phyloP scores from a whole-genome alignment of 2,329 filamentous ascomycete species.

The Aureobasidium sp. region DNA sequence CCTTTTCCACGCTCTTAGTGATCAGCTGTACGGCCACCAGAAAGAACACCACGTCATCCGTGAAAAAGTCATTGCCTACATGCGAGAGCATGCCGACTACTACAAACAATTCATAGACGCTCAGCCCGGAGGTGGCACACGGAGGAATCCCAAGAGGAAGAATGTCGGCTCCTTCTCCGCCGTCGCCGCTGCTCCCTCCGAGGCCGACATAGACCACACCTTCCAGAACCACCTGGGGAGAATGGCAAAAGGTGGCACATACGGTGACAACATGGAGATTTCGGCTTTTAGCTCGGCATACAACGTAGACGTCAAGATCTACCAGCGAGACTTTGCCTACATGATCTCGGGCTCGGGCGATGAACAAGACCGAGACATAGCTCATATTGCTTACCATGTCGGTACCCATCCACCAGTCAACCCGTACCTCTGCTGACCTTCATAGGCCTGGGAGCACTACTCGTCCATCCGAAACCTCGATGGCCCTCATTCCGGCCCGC shows the following conservation, averaged over 20 bases:
- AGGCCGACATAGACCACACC: slow-evolving; percentile 43
- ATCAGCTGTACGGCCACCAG: slow-evolving; percentile 57
- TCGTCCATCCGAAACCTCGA: slow-evolving; percentile 55
- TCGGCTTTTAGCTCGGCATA: slow-evolving; percentile 56
- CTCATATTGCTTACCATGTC: slow-evolving; percentile 58
- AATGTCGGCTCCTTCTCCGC: slow-evolving; percentile 41
- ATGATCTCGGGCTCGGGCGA: slow-evolving; percentile 37
- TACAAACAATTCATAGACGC: slow-evolving; percentile 58
- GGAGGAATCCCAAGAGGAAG: slow-evolving; percentile 51
- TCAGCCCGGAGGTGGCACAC: slow-evolving; percentile 44
- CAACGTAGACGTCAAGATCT: slow-evolving; percentile 55
- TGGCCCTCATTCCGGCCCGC: slow-evolving; percentile 50
- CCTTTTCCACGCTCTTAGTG: slow-evolving; percentile 59
- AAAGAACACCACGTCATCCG: slow-evolving; percentile 51
- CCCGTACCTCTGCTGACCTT: slow-evolving; percentile 12
- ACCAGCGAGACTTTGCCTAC: slow-evolving; percentile 45
- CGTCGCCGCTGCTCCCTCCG: slow-evolving; percentile 39
- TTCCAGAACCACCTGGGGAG: slow-evolving; percentile 49
- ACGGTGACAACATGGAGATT: slow-evolving; percentile 60
- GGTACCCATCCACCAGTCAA: slow-evolving; percentile 22
- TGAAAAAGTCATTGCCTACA: slow-evolving; percentile 50
- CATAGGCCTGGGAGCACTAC: slow-evolving; percentile 56
- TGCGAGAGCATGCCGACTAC: slow-evolving; percentile 50
- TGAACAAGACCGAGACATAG: slow-evolving; percentile 22
- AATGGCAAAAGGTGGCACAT: slow-evolving; percentile 54